phyloP scores from a whole-genome alignment of 1,284 basidiomycete genomes.

The Exsudoporus floridanus region DNA sequence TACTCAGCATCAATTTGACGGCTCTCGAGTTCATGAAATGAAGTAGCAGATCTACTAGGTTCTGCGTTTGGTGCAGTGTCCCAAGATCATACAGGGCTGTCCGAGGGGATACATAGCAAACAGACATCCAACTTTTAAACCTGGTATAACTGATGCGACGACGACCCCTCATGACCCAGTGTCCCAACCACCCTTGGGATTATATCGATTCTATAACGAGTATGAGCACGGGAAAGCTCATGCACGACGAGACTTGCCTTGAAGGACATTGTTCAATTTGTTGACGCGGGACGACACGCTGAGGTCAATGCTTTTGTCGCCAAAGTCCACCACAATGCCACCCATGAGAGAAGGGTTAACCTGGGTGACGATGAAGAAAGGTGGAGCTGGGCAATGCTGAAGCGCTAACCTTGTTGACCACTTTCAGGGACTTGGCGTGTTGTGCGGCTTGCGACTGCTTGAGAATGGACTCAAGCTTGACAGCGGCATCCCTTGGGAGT shows the following conservation, averaged over 20 bases:
- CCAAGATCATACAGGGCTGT: conserved; percentile 1
- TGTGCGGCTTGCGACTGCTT: conserved; percentile 84
- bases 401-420: conserved; percentile 77
- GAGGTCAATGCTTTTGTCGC: conserved; percentile 96
- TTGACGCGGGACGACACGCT: conserved; percentile 92
- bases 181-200: background rate
- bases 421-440: conserved; percentile 81
- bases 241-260: conserved; percentile 50
- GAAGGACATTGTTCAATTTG: conserved; percentile 88
- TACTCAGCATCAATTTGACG: background rate
- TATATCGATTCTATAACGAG: conserved; percentile 39
- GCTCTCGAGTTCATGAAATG: background rate
- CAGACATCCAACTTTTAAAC: conserved; percentile 11
- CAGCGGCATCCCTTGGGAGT: conserved; percentile 70
- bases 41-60: background rate
- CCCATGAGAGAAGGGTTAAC: conserved; percentile 87
- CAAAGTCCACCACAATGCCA: conserved; percentile 94
- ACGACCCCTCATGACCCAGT: conserved; percentile 3
- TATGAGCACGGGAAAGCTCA: conserved; percentile 7
- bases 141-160: conserved; percentile 4
- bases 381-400: background rate
- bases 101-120: conserved; percentile 1
- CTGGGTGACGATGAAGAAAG: conserved; percentile 40
- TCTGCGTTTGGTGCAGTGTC: background rate
- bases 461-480: conserved; percentile 78